A percentile compares a stretch with the other conserved stretches of the same genome.
Evolutionary conservation across 768 basidiomycete genomes (phyloP).

Genomic region (Asterophora lycoperdoides): DNA sequence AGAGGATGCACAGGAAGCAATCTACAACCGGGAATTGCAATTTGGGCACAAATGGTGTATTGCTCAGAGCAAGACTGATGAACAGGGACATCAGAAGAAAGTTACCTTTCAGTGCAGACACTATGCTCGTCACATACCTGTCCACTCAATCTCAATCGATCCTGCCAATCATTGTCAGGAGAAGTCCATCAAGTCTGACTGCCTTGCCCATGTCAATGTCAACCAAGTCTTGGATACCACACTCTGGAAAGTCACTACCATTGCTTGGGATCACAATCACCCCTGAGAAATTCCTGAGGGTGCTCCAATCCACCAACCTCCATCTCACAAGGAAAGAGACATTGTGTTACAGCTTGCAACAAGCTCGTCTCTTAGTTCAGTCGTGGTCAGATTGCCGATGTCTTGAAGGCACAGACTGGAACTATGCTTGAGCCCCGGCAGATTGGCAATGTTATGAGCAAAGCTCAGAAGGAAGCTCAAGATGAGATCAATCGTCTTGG

Average conservation of each 20-base stretch:
- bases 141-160: constrained; percentile 14
- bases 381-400: constrained; percentile 13
- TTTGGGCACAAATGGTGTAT: constrained; percentile 15
- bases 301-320: constrained; percentile 6
- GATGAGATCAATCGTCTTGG: constrained; percentile 20
- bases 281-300: constrained; percentile 15
- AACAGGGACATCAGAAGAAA: constrained; percentile 8
- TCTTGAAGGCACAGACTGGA: constrained; percentile 11
- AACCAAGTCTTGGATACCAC: constrained; percentile 4
- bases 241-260: constrained; percentile 17
- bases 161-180: constrained; percentile 16
- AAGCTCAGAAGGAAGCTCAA: constrained; percentile 12
- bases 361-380: constrained; percentile 10
- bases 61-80: constrained; percentile 12
- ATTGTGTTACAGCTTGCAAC: constrained; percentile 8
- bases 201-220: constrained; percentile 23
- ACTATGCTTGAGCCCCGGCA: constrained; percentile 25
- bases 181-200: constrained; percentile 18
- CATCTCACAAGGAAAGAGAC: constrained; percentile 16
- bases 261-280: constrained; percentile 23
- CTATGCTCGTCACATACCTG: constrained; percentile 10
- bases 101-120: constrained; percentile 18
- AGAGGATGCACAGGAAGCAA: constrained; percentile 10
- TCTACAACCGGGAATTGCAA: constrained; percentile 12
- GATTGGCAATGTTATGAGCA: constrained; percentile 26